Evolutionary conservation across 2,329 filamentous ascomycete genomes (phyloP).

Genomic region (Ampelomyces quisqualis): DNA sequence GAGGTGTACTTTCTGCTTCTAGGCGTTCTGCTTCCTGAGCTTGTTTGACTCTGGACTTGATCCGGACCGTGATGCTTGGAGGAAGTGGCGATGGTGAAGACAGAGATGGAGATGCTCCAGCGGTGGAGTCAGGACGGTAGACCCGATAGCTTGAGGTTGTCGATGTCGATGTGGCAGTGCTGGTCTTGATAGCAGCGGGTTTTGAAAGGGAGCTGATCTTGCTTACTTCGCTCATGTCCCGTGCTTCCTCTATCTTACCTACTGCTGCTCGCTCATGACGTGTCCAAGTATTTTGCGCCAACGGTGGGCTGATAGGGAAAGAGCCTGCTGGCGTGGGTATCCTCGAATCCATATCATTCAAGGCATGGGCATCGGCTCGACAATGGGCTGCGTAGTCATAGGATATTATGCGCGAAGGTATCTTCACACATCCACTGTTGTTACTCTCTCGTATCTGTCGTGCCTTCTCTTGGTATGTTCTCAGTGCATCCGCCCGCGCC

Average conservation of each 20-base stretch:
- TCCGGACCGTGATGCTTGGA: conserved; percentile 23
- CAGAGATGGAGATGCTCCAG: conserved; percentile 8
- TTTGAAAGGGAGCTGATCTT: conserved; percentile 18
- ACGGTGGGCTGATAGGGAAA: conserved; percentile 29
- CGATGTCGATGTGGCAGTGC: neutral
- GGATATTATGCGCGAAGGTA: conserved; percentile 28
- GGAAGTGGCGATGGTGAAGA: conserved; percentile 11
- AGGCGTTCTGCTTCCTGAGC: conserved; percentile 6
- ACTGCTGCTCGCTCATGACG: neutral
- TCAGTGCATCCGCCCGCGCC: conserved; percentile 32
- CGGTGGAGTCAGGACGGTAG: conserved; percentile 13
- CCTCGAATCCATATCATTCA: conserved; percentile 7
- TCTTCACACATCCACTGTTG: conserved; percentile 23
- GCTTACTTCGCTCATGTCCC: conserved; percentile 8
- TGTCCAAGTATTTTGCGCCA: conserved; percentile 21
- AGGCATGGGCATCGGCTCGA: neutral
- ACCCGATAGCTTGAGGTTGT: conserved; percentile 3
- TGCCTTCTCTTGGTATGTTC: conserved; percentile 33
- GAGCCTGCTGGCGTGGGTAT: conserved; percentile 24
- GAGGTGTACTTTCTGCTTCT: conserved; percentile 18
- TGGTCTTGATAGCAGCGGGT: conserved; percentile 6
- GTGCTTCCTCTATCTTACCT: conserved; percentile 3
- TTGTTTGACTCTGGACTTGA: conserved; percentile 18
- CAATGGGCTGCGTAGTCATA: conserved; percentile 29
- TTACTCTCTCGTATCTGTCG: conserved; percentile 25